Conservation (phyloP, 2,329 filamentous ascomycete species). For the Penicillium italicum region DNA sequence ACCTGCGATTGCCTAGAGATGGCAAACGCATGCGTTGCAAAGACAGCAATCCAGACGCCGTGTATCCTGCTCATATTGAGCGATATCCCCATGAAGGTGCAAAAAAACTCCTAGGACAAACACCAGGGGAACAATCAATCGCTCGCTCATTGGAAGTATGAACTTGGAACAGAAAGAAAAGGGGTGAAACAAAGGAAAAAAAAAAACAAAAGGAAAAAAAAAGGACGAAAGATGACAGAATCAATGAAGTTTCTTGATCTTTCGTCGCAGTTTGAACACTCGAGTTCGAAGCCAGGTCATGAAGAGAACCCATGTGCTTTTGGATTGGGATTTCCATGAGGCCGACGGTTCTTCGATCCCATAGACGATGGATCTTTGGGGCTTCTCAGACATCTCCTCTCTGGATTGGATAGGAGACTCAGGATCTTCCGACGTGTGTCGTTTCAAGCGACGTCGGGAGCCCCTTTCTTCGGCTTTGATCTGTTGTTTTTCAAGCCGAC, state of each 20-base stretch:
- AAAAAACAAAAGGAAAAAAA: slow-evolving; percentile 9
- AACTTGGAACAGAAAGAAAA: neutral
- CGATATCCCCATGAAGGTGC: slow-evolving; percentile 4
- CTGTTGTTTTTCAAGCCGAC: slow-evolving; percentile 52
- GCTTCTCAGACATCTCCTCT: slow-evolving; percentile 24
- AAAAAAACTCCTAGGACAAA: slow-evolving; percentile 4
- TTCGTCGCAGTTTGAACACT: slow-evolving; percentile 49
- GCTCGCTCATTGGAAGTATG: slow-evolving; percentile 9
- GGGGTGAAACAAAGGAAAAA: neutral
- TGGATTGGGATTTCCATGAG: slow-evolving; percentile 33
- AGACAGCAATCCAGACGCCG: slow-evolving; percentile 6
- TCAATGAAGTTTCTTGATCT: slow-evolving; percentile 28
- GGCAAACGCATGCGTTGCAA: slow-evolving; percentile 2
- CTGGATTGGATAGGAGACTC: slow-evolving; percentile 12
- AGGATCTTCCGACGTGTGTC: slow-evolving; percentile 15
- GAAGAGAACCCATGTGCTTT: slow-evolving; percentile 52
- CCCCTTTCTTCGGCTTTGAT: slow-evolving; percentile 47
- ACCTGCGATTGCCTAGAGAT: slow-evolving; percentile 5
- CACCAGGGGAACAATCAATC: slow-evolving; percentile 9
- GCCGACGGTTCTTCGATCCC: slow-evolving; percentile 11
- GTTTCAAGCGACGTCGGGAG: slow-evolving; percentile 43
- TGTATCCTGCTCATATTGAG: slow-evolving; percentile 5
- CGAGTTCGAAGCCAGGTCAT: slow-evolving; percentile 56
- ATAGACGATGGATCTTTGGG: slow-evolving; percentile 2
- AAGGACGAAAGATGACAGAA: slow-evolving; percentile 24